Base-by-base conservation (phyloP, 1,284 basidiomycete genomes). In the Sporisorium sorghi region DNA sequence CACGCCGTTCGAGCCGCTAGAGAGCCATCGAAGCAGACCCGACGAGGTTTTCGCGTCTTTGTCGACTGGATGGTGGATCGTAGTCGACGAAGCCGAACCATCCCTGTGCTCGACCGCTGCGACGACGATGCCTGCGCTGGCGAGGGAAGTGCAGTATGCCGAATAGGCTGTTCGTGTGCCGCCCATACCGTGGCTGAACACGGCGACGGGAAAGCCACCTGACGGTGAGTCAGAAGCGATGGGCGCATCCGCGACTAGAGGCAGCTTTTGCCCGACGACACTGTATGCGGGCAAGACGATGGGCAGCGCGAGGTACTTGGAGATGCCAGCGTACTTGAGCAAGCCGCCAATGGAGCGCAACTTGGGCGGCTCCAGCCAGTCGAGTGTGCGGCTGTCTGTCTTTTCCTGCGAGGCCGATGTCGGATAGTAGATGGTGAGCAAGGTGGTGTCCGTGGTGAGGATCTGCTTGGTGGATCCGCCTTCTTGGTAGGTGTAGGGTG, bases 31-130 rank as follows among this genome's bases (percentile, higher is more conserved):
- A 23, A 65, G 51, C 17, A 65, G 35, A 0, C 72, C 72, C 4
- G 48, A 43, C 17, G 61, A 58, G 5, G 21, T 17, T 3, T 33
- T 35, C 5, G n/a, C 37, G 12, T 52, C 58, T 11, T 65, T 57
- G 4, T 10, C 26, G 12, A 17, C 6, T 9, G 73, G 54, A 35
- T 67, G 60, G 32, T 70, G 60, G 44, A 79, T 66, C 7, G 58
- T 64, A 1, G 77, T 79, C 3, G 58, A 74, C 3, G 79, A 64
- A 0, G 60, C 58, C 8, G 78, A 78, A 1, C 77, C 76, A 56
- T 82, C 80, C 11, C 80, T 54, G 47, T 82, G 80, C 49, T 82
- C 80, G 10, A 82, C 59, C 15, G 80, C 79, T 15, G 76, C 77
- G 8, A 82, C 74, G 17, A 82, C 58, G 28, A 79, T 67, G 24